Percentiles rank a stretch among this genome's conserved stretches.
phyloP scores from a whole-genome alignment of 305 asterid genomes.

The Plantago rigida region DNA sequence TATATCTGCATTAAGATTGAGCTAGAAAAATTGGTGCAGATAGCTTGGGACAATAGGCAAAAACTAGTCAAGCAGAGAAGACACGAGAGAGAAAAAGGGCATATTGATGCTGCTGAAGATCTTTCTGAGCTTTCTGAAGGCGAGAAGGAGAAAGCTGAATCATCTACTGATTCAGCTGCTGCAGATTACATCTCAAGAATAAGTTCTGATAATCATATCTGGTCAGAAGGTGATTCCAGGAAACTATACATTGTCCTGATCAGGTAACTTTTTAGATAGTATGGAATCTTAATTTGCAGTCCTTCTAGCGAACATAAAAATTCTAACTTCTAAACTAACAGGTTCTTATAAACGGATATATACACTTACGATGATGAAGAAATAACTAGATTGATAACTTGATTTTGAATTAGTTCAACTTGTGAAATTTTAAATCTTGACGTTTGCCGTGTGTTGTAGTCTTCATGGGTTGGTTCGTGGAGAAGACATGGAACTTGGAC shows the following conservation, averaged over 20 bases:
- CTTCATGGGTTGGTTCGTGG: constrained; percentile 69
- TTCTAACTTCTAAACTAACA: no score
- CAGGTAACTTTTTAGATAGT: constrained; percentile 32
- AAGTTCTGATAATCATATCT: constrained; percentile 40
- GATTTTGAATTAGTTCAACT: constrained; percentile 16
- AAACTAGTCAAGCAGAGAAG: constrained; percentile 39
- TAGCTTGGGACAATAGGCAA: constrained; percentile 56
- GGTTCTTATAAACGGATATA: no score
- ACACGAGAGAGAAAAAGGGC: constrained; percentile 42
- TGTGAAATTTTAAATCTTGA: constrained; percentile 21
- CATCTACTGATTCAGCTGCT: constrained; percentile 16
- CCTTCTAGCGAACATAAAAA: no score
- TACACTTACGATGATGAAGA: no score
- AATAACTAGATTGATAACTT: no score
- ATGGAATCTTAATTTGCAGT: no score
- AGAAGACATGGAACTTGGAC: constrained; percentile 75
- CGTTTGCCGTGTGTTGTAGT: constrained; percentile 27
- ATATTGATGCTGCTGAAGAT: constrained; percentile 48
- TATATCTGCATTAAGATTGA: background rate
- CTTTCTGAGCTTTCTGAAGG: constrained; percentile 70
- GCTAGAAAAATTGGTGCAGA: constrained; percentile 29
- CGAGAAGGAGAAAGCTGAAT: constrained; percentile 48
- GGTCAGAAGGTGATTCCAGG: constrained; percentile 41
- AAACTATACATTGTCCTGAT: constrained; percentile 55
- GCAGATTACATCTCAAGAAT: constrained; percentile 33